Evolutionary conservation across 331 rosid genomes (phyloP).

Genomic region (Cydonia oblonga): DNA sequence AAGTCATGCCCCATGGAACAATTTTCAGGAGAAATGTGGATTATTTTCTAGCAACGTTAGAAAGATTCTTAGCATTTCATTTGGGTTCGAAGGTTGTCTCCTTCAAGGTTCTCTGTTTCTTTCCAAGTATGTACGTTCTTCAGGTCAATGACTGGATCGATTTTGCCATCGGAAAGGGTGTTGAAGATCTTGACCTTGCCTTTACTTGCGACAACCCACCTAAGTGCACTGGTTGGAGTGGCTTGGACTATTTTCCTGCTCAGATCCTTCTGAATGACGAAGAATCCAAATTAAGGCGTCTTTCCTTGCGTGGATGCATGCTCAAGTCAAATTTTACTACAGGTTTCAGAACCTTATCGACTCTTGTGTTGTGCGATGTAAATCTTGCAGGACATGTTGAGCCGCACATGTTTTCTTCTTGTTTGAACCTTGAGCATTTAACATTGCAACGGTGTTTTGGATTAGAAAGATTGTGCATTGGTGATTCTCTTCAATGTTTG

Average conservation of each 20-base stretch:
- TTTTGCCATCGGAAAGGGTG: not conserved
- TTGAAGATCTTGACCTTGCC: not conserved
- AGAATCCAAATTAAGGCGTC: not conserved
- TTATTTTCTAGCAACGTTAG: not conserved
- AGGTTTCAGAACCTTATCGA: not conserved
- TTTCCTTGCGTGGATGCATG: not conserved
- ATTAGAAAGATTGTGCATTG: not conserved
- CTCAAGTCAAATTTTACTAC: not conserved
- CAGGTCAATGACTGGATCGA: not conserved
- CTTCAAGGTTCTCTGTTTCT: slow-evolving; percentile 1
- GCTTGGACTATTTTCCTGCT: not conserved
- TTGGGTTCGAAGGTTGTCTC: not conserved
- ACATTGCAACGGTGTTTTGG: slow-evolving; percentile 5
- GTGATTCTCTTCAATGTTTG: not conserved
- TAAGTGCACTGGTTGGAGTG: not conserved
- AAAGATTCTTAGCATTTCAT: not conserved
- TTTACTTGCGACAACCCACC: not conserved
- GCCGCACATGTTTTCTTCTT: not conserved
- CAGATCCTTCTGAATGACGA: not conserved
- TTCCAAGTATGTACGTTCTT: not conserved
- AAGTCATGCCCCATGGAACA: not conserved
- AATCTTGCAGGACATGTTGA: not conserved
- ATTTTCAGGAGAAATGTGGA: not conserved
- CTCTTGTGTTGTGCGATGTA: not conserved
- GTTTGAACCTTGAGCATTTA: not conserved